A percentile compares a stretch with the other conserved stretches of the same genome.
phyloP scores from a whole-genome alignment of 306 rosid genomes.

The Vigna mungo region DNA sequence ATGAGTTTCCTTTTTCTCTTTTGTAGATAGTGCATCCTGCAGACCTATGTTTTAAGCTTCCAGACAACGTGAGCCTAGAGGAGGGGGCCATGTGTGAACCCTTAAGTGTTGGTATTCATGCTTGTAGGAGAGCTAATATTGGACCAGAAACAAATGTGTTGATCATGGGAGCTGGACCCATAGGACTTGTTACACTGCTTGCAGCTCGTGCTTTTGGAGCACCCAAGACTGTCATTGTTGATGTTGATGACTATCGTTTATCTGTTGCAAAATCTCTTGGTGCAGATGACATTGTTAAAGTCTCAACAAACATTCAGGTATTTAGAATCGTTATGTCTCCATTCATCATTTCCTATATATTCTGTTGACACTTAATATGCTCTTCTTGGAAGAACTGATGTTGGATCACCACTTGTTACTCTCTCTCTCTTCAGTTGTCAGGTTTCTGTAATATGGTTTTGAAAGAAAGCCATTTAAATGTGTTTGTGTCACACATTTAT shows the following conservation, averaged over 20 bases:
- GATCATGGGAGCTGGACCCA: conserved; percentile 95
- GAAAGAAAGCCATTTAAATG: conserved; percentile 3
- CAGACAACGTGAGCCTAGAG: conserved; percentile 87
- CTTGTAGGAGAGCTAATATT: conserved; percentile 81
- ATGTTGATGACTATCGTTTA: conserved; percentile 79
- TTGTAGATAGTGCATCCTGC: conserved; percentile 89
- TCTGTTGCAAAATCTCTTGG: conserved; percentile 87
- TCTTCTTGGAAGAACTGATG: not conserved
- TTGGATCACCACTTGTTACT: conserved; percentile 14
- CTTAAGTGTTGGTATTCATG: conserved; percentile 92
- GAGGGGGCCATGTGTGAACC: conserved; percentile 99
- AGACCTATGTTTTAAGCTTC: conserved; percentile 81
- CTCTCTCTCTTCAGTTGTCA: not conserved
- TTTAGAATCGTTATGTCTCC: conserved; percentile 6
- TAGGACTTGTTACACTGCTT: conserved; percentile 87
- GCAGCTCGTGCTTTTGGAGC: conserved; percentile 91
- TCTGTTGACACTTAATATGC: conserved; percentile 2
- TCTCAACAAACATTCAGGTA: conserved; percentile 76
- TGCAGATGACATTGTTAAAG: conserved; percentile 74
- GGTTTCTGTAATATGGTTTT: conserved; percentile 17
- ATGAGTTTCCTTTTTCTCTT: conserved; percentile 37
- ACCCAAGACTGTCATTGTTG: conserved; percentile 70
- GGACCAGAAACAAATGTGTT: conserved; percentile 86
- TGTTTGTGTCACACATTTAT: not conserved
- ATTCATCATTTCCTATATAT: conserved; percentile 7